Percentiles rank a stretch among this genome's conserved stretches.
Evolutionary conservation across 371 early-diverging fungal species (phyloP).

Genomic region (Mucor saturninus): DNA sequence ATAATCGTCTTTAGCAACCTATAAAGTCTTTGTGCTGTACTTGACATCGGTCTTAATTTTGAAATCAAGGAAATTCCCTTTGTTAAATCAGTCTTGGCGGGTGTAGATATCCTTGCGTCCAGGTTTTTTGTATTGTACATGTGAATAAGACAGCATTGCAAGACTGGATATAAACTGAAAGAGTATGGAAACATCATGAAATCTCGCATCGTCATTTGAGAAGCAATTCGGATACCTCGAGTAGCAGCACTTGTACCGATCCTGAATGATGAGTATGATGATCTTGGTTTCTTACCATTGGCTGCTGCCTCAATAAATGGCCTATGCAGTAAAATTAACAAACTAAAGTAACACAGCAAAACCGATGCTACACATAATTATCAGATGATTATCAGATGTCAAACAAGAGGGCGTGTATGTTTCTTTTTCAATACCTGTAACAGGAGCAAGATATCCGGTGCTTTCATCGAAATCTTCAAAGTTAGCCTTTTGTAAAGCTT

Average conservation of each 20-base stretch:
- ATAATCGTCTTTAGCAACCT: constrained; percentile 38
- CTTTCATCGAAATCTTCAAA: constrained; percentile 45
- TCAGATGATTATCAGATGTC: neutral
- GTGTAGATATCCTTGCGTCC: constrained; percentile 37
- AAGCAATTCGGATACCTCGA: constrained; percentile 44
- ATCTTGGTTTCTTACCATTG: constrained; percentile 28
- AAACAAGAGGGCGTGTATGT: neutral
- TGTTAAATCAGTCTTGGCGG: constrained; percentile 44
- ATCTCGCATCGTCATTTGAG: constrained; percentile 39
- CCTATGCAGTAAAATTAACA: constrained; percentile 49
- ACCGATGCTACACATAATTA: constrained; percentile 33
- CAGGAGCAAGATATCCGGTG: constrained; percentile 43
- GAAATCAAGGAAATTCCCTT: constrained; percentile 39
- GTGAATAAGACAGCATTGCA: constrained; percentile 51
- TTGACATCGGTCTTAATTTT: constrained; percentile 38
- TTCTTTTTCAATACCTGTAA: constrained; percentile 33
- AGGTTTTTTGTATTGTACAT: constrained; percentile 52
- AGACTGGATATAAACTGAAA: constrained; percentile 49
- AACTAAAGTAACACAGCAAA: constrained; percentile 45
- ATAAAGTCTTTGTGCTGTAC: constrained; percentile 38
- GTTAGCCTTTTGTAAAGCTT: constrained; percentile 37
- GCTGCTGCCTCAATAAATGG: constrained; percentile 46
- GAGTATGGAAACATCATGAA: constrained; percentile 53
- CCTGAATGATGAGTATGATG: constrained; percentile 46
- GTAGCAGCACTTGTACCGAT: constrained; percentile 55